Percentiles rank a stretch among this genome's conserved stretches.
Conservation (phyloP, 306 rosid species). For the Gillenia trifoliata region DNA sequence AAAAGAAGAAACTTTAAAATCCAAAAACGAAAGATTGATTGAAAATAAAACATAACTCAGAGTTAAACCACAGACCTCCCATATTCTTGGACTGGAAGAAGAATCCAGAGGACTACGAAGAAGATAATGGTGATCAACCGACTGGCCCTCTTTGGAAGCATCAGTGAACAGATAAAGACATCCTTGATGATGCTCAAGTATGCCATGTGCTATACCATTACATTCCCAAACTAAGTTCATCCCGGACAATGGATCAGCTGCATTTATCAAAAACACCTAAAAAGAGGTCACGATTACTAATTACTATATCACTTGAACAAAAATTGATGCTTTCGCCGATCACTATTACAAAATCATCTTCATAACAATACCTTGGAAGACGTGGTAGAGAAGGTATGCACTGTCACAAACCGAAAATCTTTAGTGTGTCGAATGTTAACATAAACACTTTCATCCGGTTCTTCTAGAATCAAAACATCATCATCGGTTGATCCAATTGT, state of each 20-base stretch:
- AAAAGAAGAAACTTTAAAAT: neutral
- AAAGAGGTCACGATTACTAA: slow-evolving; percentile 39
- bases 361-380: slow-evolving; percentile 69
- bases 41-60: neutral
- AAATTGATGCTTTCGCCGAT: neutral
- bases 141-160: slow-evolving; percentile 58
- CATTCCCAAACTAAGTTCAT: slow-evolving; percentile 84
- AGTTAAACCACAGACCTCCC: slow-evolving; percentile 67
- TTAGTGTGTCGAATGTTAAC: slow-evolving; percentile 66
- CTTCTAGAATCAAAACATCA: slow-evolving; percentile 75
- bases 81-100: slow-evolving; percentile 52
- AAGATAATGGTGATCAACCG: slow-evolving; percentile 76
- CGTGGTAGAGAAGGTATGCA: slow-evolving; percentile 51
- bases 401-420: slow-evolving; percentile 76
- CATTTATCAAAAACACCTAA: slow-evolving; percentile 87
- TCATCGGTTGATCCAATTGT: slow-evolving; percentile 88
- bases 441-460: slow-evolving; percentile 56
- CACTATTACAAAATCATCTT: neutral
- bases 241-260: slow-evolving; percentile 86
- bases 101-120: slow-evolving; percentile 50
- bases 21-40: neutral
- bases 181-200: slow-evolving; percentile 80
- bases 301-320: slow-evolving; percentile 20
- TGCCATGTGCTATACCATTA: slow-evolving; percentile 67
- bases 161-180: slow-evolving; percentile 77